These are phyloP conservation scores for Acacia acuminata DNA, from an alignment of 306 rosid genomes.

Conservation along the genomic window DNA sequence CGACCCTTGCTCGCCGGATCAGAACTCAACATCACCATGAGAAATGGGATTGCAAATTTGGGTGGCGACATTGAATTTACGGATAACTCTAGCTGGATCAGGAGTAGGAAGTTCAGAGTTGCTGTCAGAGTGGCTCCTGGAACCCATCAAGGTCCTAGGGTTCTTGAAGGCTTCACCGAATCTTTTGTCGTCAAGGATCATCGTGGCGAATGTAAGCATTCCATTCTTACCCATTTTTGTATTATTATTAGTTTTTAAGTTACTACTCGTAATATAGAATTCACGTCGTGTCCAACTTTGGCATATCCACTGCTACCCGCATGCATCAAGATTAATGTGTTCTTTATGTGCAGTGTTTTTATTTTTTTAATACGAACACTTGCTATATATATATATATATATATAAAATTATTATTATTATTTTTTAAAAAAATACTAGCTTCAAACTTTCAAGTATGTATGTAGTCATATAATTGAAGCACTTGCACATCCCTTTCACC, in stretches of 20 bases:
- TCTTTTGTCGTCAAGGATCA: constrained; percentile 87
- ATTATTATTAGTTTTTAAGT: background rate
- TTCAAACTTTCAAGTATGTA: background rate
- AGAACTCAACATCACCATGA: constrained; percentile 50
- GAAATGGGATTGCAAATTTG: constrained; percentile 49
- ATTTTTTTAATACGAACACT: background rate
- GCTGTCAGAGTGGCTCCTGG: constrained; percentile 51
- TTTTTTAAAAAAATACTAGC: background rate
- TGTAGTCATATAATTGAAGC: background rate
- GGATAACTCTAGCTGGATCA: constrained; percentile 83
- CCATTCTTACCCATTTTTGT: background rate
- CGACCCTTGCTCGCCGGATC: constrained; percentile 72
- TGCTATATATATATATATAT: background rate
- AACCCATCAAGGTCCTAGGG: constrained; percentile 40
- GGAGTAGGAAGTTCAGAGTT: constrained; percentile 66
- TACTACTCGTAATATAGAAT: background rate
- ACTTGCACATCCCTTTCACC: constrained; percentile 5
- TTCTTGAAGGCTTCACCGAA: constrained; percentile 74
- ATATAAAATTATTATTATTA: no score
- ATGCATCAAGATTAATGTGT: background rate
- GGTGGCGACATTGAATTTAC: constrained; percentile 77
- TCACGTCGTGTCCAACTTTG: background rate
- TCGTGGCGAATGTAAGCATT: constrained; percentile 88
- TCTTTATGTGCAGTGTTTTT: background rate
- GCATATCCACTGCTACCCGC: background rate